A percentile compares a stretch with the other conserved stretches of the same genome.
Conservation (phyloP, 176 grass and related monocot species). For the Paspalum vaginatum region DNA sequence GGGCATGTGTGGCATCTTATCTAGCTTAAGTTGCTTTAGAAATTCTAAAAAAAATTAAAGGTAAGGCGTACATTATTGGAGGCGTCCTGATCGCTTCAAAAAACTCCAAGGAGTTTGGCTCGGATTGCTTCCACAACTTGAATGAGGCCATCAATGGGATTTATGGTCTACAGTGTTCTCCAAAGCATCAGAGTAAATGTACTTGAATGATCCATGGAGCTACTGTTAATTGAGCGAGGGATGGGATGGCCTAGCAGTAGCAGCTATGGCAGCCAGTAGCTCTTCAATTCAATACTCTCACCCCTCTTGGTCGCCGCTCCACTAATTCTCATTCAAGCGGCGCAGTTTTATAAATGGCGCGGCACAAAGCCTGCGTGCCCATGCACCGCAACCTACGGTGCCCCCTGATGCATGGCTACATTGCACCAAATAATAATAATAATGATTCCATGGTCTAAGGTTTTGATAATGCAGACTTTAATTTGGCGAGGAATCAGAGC, state of each 20-base stretch:
- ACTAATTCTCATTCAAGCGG: constrained; percentile 14
- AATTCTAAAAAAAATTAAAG: too few species aligned
- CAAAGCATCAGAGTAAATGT: constrained; percentile 73
- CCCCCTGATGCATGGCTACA: neutral
- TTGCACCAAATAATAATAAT: neutral
- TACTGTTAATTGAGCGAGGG: constrained; percentile 46
- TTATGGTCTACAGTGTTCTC: constrained; percentile 58
- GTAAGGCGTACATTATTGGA: too few species aligned
- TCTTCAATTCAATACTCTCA: constrained; percentile 17
- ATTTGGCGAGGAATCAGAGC: too few species aligned
- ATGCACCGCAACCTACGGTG: constrained; percentile 21
- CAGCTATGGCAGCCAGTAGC: neutral
- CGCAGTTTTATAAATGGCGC: constrained; percentile 34
- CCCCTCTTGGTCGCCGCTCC: constrained; percentile 1
- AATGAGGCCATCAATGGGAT: constrained; percentile 76
- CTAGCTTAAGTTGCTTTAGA: too few species aligned
- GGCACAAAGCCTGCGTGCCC: constrained; percentile 9
- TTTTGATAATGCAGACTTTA: too few species aligned
- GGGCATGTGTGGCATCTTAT: too few species aligned
- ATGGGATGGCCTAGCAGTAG: neutral
- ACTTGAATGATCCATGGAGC: constrained; percentile 53
- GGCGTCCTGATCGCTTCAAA: constrained; percentile 10
- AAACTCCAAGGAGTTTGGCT: neutral
- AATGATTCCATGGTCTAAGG: too few species aligned
- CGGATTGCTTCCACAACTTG: constrained; percentile 53